Percentiles rank a stretch among this genome's conserved stretches.
Evolutionary conservation across 2,329 filamentous ascomycete species (phyloP).

Genomic region (Pseudogymnoascus sp.): DNA sequence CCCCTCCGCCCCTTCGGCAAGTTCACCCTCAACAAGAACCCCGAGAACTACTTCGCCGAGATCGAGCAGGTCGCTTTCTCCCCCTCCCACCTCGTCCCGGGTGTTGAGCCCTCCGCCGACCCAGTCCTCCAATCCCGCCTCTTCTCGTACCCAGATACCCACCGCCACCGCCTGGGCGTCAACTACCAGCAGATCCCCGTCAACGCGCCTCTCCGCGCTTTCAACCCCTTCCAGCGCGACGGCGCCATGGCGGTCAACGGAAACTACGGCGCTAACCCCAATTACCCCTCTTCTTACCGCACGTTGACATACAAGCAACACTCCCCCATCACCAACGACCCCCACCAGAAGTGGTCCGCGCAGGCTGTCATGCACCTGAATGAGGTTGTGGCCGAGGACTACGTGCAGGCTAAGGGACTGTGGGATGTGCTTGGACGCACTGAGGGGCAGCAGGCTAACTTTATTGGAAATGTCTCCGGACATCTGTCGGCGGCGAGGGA

Average conservation of each 20-base stretch:
- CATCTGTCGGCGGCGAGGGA: constrained; percentile 46
- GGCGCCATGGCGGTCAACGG: constrained; percentile 61
- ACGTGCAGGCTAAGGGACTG: constrained; percentile 27
- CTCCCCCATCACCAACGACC: constrained; percentile 29
- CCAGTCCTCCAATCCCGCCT: constrained; percentile 61
- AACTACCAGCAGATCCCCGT: constrained; percentile 53
- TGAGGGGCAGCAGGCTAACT: constrained; percentile 51
- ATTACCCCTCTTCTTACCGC: constrained; percentile 46
- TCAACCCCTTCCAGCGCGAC: constrained; percentile 65
- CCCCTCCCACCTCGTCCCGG: constrained; percentile 57
- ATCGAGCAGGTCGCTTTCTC: constrained; percentile 65
- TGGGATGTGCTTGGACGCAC: constrained; percentile 34
- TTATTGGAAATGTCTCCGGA: constrained; percentile 48
- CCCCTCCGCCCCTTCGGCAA: constrained; percentile 53
- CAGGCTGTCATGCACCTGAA: constrained; percentile 37
- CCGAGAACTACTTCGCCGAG: constrained; percentile 54
- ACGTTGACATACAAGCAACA: constrained; percentile 35
- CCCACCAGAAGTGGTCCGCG: constrained; percentile 42
- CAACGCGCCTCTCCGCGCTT: constrained; percentile 36
- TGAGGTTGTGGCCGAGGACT: constrained; percentile 29
- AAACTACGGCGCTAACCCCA: constrained; percentile 52
- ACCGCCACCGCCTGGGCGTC: constrained; percentile 46
- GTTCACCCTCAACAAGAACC: constrained; percentile 56
- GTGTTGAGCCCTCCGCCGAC: constrained; percentile 61
- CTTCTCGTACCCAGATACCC: constrained; percentile 62